Evolutionary conservation across 768 basidiomycete genomes (phyloP), one percentile per base, ranked within the genome.

Genomic region (Crucibulum laeve): DNA sequence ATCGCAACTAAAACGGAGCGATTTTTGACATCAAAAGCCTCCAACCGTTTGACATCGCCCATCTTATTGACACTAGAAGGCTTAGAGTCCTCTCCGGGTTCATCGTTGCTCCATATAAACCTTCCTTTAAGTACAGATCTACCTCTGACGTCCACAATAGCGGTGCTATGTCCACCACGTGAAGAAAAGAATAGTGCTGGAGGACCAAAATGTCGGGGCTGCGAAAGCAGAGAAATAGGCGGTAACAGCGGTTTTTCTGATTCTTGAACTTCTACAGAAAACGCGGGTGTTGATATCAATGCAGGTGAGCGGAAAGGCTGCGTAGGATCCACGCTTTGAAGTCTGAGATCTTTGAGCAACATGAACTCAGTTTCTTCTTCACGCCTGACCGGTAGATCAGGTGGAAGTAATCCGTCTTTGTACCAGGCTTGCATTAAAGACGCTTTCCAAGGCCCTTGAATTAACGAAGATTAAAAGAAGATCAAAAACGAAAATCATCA

Each of bases 371-470:
- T 53, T 30, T 90, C 89, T 53, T 84, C 82, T 56, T 91, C 90
- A 34, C 82, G 73, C 49, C 87, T 72, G 11, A 91, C 81, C 3
- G 90, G 90, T 5, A 92, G 76, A 55, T 91, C 87, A 0, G 82
- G 83, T 2, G 90, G 90, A 18, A 92, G 70, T 15, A 90, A 60
- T 6, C 86, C 87, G 48, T 92, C 90, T 55, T 84, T 87, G 56
- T 87, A 90, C 89, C 89, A 92, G 3, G 82, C 77, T 56, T 91
- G 88, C 89, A 92, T 92, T 36, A 91, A 69, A 18, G 80, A 76
- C n/a, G 85, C 73, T 56, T 87, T 88, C 90, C 90, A 91, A 17
- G 89, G 90, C 25, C 90, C 89, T 91, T 46, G 13, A 39, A 18
- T 17, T 26, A 35, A 53, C 42, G 55, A 54, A 33, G 28, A 24